Percentiles rank a stretch among this genome's conserved stretches.
These are phyloP conservation scores for Escallonia rubra DNA, from an alignment of 129 eudicot genomes.

Conservation along the genomic window DNA sequence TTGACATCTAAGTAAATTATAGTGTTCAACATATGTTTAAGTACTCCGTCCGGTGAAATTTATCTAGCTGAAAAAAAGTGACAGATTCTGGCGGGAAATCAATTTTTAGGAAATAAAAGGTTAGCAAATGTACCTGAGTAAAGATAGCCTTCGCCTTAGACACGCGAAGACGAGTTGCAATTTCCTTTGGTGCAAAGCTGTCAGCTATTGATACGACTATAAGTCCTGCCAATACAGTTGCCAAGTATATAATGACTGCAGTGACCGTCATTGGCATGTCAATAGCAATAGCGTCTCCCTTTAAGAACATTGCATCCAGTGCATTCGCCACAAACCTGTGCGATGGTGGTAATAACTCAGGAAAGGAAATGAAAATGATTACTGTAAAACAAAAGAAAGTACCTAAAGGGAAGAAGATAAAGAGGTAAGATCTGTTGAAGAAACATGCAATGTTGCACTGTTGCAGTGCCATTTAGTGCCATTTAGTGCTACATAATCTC, in stretches of 20 bases:
- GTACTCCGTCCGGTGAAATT: neutral
- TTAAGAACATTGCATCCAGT: slow-evolving; percentile 47
- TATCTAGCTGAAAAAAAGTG: neutral
- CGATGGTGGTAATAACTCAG: neutral
- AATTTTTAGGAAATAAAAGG: too few species aligned
- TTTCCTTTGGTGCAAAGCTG: slow-evolving; percentile 86
- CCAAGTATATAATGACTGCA: slow-evolving; percentile 89
- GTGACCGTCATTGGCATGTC: slow-evolving; percentile 95
- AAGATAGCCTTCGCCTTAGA: slow-evolving; percentile 76
- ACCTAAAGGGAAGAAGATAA: too few species aligned
- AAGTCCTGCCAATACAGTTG: slow-evolving; percentile 68
- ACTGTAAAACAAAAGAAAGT: too few species aligned
- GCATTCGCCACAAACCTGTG: slow-evolving; percentile 88
- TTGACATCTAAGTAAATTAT: neutral
- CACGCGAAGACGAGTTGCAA: slow-evolving; percentile 73
- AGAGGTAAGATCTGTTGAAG: too few species aligned
- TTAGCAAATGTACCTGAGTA: slow-evolving; percentile 51
- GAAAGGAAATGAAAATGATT: neutral
- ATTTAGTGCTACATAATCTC: too few species aligned
- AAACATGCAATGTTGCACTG: too few species aligned
- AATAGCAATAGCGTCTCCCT: slow-evolving; percentile 91
- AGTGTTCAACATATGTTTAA: neutral
- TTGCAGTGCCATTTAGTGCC: too few species aligned
- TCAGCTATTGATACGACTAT: slow-evolving; percentile 91
- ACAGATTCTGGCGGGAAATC: too few species aligned